Conservation (phyloP, 805 yeast genomes). For the Tetrapisispora taiwanensis region DNA sequence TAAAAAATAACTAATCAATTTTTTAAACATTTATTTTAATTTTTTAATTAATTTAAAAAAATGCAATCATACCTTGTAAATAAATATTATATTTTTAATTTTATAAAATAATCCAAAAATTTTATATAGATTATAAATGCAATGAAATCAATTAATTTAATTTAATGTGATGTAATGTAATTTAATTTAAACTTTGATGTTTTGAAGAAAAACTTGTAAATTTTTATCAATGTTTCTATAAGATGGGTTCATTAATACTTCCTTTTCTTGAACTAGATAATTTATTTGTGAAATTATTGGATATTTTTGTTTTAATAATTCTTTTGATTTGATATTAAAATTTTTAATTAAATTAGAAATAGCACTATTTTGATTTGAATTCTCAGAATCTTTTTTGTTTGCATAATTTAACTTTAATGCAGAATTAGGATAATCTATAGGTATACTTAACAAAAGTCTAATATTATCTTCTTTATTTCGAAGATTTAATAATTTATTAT, state of each 20-base stretch:
- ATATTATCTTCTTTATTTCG: slow-evolving; percentile 4
- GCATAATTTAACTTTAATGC: slow-evolving; percentile 11
- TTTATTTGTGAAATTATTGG: slow-evolving; percentile 20
- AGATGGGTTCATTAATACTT: slow-evolving; percentile 7
- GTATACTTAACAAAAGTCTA: slow-evolving; percentile 14
- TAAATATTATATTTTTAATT: no score
- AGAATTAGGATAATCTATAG: slow-evolving; percentile 19
- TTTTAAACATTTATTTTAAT: no score
- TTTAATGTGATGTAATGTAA: no score
- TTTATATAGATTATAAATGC: no score
- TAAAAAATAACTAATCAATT: no score
- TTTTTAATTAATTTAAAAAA: no score
- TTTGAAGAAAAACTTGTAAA: slow-evolving; percentile 8
- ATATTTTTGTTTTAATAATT: slow-evolving; percentile 5
- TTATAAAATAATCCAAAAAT: no score
- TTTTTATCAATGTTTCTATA: slow-evolving; percentile 12
- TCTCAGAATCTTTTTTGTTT: slow-evolving; percentile 2
- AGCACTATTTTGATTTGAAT: not conserved
- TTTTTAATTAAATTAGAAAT: slow-evolving; percentile 11
- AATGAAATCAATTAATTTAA: no score
- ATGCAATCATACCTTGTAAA: no score
- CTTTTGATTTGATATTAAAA: slow-evolving; percentile 16
- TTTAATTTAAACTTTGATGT: not conserved
- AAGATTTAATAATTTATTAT: slow-evolving; percentile 2
- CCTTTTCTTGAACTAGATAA: slow-evolving; percentile 15